Conservation (phyloP, 192 early-diverging fungal species). For the Podila epigama region DNA sequence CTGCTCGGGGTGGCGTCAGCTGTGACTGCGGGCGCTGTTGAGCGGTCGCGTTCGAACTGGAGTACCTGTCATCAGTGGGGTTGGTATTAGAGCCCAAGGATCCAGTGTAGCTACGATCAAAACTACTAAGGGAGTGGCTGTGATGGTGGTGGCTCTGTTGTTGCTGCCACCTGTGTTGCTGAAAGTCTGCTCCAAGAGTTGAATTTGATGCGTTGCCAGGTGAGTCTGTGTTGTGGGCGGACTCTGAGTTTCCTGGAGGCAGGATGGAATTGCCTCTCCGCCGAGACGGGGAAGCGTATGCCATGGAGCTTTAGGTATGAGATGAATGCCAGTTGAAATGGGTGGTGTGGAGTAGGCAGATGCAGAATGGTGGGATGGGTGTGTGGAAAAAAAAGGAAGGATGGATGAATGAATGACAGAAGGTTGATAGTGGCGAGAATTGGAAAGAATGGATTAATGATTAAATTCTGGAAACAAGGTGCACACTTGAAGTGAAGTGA, state of each 20-base stretch:
- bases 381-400: no score
- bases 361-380: no score
- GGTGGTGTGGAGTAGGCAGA: no score
- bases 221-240: not conserved
- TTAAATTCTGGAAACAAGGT: no score
- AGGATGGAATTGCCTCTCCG: constrained; percentile 1
- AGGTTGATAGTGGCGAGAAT: no score
- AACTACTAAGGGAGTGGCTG: no score
- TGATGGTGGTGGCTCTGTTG: not conserved
- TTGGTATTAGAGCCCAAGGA: not conserved
- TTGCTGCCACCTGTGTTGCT: no score
- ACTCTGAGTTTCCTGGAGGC: not conserved
- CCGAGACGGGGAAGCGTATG: not conserved
- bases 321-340: not conserved
- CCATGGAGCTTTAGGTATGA: not conserved
- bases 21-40: not conserved
- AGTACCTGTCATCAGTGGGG: not conserved
- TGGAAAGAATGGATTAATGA: not conserved
- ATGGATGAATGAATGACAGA: not conserved
- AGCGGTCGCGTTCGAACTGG: not conserved
- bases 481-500: no score
- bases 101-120: not conserved
- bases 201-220: not conserved
- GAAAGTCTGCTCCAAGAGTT: not conserved
- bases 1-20: not conserved